Evolutionary conservation across 768 basidiomycete genomes (phyloP), one percentile per base, ranked within the genome.

Genomic region (Scleroderma bovista): DNA sequence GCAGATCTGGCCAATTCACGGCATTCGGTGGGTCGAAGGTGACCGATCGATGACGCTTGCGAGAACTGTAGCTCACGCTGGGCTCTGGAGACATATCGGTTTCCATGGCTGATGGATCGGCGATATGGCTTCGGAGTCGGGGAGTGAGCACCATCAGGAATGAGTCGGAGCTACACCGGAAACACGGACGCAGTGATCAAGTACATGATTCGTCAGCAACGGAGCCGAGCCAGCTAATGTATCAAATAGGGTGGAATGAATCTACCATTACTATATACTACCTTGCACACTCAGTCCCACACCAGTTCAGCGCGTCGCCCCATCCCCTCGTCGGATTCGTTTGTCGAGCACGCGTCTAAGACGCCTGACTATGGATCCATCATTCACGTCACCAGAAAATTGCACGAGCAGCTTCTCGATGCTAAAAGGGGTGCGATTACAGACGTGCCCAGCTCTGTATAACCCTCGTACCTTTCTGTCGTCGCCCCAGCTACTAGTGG

Each of bases 401-500:
- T 79, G 72, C 29, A 61, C 50, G 46, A 80, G 79, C 31, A 73
- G 73, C 40, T 53, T 65, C 36, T 63, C 51, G 26, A 80, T 67
- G 50, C 81, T 80, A 49, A 38, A 22, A 52, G 46, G 29, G 20
- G 52, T 56, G 60, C 51, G 47, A 29, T 42, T 22, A 11, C 12
- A 19, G 17, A 3, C 11, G 36, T 19, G 26, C 19, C 32, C 13
- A 43, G 9, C 26, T 9, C 32, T 47, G 16, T 24, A 36, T 24
- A 36, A 41, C 51, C 47, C n/a, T 48, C 58, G 40, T 54, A 85
- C 86, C 78, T 83, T 48, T 70, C 65, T 1, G 9, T 29, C 9
- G 78, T 68, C 2, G 84, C 86, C 46, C 71, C 69, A 6, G 51
- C 52, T 3, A 84, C 73, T 20, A 78, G 58, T 15, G 83, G 77